These are phyloP conservation scores for Lipomyces chichibuensis DNA, from an alignment of 805 yeast species.

Conservation along the genomic window DNA sequence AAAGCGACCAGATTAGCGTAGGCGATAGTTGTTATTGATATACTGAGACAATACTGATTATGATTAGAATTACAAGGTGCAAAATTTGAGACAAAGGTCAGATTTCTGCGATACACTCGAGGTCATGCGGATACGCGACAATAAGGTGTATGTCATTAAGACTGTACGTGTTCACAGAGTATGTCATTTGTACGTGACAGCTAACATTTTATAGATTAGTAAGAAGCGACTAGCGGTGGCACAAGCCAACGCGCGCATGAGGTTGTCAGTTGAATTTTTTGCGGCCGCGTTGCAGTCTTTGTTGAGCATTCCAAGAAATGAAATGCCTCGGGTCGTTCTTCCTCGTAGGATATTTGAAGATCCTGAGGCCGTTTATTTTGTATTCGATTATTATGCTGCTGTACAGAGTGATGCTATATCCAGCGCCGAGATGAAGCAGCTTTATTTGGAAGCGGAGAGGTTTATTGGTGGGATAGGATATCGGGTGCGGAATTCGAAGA, in stretches of 20 bases:
- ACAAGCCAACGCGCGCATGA: background rate
- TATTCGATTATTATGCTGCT: constrained; percentile 7
- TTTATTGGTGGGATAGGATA: background rate
- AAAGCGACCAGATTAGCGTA: constrained; percentile 12
- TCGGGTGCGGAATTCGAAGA: background rate
- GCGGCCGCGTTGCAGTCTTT: background rate
- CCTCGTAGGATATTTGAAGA: constrained; percentile 10
- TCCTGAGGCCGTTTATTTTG: constrained; percentile 4
- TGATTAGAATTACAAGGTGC: constrained; percentile 3
- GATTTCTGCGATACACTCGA: constrained; percentile 1
- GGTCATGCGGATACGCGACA: constrained; percentile 1
- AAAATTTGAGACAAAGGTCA: background rate
- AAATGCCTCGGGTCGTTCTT: background rate
- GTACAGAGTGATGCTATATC: background rate
- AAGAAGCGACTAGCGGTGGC: background rate
- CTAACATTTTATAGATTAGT: background rate
- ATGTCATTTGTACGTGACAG: background rate
- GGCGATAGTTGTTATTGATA: background rate
- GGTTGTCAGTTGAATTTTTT: background rate
- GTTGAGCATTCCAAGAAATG: background rate
- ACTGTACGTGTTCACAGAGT: background rate
- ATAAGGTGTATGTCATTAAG: background rate
- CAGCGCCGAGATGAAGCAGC: background rate
- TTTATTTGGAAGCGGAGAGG: background rate
- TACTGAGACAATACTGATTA: background rate